Conservation (phyloP, 805 yeast genomes). For the Cyberlindnera saturnus region DNA sequence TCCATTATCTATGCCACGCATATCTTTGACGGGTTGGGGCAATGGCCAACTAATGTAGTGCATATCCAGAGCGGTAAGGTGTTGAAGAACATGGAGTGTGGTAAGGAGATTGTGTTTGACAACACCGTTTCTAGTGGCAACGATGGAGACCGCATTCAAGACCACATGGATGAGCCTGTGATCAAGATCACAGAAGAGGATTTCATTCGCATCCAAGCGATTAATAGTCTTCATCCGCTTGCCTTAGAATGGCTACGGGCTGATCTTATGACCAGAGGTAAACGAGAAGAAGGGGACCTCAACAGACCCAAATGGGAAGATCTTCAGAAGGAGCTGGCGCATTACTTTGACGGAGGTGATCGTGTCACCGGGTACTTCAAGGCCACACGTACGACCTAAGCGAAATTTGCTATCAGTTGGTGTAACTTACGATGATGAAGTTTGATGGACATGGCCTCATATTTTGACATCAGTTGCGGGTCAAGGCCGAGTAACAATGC, state of each 20-base stretch:
- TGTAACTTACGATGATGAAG: not conserved
- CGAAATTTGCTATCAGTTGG: not conserved
- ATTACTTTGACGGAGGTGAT: constrained; percentile 37
- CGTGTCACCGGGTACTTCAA: constrained; percentile 44
- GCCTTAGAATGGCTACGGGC: constrained; percentile 60
- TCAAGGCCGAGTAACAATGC: no score
- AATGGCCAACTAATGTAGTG: constrained; percentile 81
- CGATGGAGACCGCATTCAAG: constrained; percentile 20
- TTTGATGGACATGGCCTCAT: no score
- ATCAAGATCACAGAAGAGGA: constrained; percentile 18
- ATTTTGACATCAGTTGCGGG: no score
- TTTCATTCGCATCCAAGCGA: constrained; percentile 30
- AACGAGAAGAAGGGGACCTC: constrained; percentile 48
- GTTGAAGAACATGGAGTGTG: constrained; percentile 28
- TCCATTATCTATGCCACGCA: constrained; percentile 92
- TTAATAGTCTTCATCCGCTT: constrained; percentile 62
- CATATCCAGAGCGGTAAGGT: constrained; percentile 71
- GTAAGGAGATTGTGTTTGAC: constrained; percentile 27
- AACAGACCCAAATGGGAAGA: constrained; percentile 55
- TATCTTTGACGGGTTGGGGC: constrained; percentile 88
- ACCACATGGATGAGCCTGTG: constrained; percentile 14
- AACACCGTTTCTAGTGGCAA: not conserved
- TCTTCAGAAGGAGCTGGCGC: constrained; percentile 33
- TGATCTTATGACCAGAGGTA: constrained; percentile 38
- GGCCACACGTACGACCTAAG: constrained; percentile 34